These are phyloP conservation scores for Blastocystis sp. DNA, from an alignment of 352 stramenopile genomes.

Conservation along the genomic window DNA sequence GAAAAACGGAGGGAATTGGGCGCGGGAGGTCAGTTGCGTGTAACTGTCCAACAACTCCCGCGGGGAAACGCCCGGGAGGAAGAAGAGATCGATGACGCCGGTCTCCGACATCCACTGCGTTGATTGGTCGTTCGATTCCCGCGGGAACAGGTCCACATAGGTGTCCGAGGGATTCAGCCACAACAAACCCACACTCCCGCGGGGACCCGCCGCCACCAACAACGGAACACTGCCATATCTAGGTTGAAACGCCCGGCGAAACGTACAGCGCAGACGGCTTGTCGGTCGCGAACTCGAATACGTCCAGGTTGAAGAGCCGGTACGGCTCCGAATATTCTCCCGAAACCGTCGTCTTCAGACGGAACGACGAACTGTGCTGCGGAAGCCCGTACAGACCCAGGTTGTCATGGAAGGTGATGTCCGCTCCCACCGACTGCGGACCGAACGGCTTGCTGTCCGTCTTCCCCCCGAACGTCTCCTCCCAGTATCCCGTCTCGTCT, in stretches of 20 bases:
- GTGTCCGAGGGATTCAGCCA: constrained; percentile 97
- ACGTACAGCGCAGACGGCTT: constrained; percentile 95
- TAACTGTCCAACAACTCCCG: constrained; percentile 78
- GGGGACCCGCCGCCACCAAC: not conserved
- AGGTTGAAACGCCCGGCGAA: constrained; percentile 65
- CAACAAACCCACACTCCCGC: constrained; percentile 70
- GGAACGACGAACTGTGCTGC: constrained; percentile 84
- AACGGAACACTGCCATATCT: constrained; percentile 50
- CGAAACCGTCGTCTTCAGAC: constrained; percentile 73
- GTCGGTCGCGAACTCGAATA: constrained; percentile 98
- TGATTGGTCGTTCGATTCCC: constrained; percentile 77
- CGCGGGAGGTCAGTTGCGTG: constrained; percentile 77
- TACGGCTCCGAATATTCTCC: constrained; percentile 83
- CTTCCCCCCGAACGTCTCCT: constrained; percentile 86
- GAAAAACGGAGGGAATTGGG: constrained; percentile 85
- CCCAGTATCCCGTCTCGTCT: constrained; percentile 73
- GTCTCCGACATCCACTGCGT: constrained; percentile 69
- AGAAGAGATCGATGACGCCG: constrained; percentile 88
- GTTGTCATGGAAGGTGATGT: constrained; percentile 79
- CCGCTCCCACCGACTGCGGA: constrained; percentile 77
- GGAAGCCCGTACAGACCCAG: constrained; percentile 85
- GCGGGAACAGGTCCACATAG: constrained; percentile 81
- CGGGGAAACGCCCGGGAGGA: constrained; percentile 78
- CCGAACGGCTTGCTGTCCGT: constrained; percentile 73
- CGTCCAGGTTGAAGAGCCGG: constrained; percentile 95